These are phyloP conservation scores for Emydomyces testavorans DNA, from an alignment of 2,329 filamentous ascomycete genomes.

Conservation along the genomic window DNA sequence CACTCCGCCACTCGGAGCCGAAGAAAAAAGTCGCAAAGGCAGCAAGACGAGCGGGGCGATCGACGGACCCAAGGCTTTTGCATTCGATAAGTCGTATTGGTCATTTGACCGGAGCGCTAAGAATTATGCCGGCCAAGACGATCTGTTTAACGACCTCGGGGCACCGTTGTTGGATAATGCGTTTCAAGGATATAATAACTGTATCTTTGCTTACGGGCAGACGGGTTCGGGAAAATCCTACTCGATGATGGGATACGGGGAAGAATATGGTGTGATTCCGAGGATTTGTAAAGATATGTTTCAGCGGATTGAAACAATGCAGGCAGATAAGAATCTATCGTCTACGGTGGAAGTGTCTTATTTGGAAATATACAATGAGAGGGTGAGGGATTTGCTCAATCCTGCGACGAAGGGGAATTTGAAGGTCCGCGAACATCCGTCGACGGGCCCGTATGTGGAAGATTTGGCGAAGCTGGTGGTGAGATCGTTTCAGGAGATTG, in stretches of 20 bases:
- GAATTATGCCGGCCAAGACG: constrained; percentile 80
- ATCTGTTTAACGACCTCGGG: constrained; percentile 79
- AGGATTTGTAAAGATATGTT: constrained; percentile 98
- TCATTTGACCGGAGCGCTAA: constrained; percentile 75
- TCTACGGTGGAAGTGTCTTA: constrained; percentile 98
- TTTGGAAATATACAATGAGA: constrained; percentile 97
- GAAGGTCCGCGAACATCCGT: constrained; percentile 94
- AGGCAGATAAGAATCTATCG: constrained; percentile 62
- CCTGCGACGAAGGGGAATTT: constrained; percentile 91
- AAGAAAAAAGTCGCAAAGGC: constrained; percentile 27
- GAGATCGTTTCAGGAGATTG: constrained; percentile 85
- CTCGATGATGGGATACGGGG: constrained; percentile 99
- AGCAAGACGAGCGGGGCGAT: constrained; percentile 43
- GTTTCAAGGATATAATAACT: constrained; percentile 98
- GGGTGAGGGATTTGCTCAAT: constrained; percentile 89
- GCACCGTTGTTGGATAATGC: constrained; percentile 91
- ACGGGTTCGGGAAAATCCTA: constrained; percentile 98
- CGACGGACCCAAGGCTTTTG: constrained; percentile 69
- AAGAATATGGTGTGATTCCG: constrained; percentile 90
- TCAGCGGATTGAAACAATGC: constrained; percentile 60
- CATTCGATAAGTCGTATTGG: constrained; percentile 97
- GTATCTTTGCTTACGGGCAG: constrained; percentile 98
- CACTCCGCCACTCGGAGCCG: constrained; percentile 54
- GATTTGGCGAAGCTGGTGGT: constrained; percentile 93
- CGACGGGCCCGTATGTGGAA: constrained; percentile 94